Conservation (phyloP, 352 stramenopile genomes). For the Saprolegnia parasitica region DNA sequence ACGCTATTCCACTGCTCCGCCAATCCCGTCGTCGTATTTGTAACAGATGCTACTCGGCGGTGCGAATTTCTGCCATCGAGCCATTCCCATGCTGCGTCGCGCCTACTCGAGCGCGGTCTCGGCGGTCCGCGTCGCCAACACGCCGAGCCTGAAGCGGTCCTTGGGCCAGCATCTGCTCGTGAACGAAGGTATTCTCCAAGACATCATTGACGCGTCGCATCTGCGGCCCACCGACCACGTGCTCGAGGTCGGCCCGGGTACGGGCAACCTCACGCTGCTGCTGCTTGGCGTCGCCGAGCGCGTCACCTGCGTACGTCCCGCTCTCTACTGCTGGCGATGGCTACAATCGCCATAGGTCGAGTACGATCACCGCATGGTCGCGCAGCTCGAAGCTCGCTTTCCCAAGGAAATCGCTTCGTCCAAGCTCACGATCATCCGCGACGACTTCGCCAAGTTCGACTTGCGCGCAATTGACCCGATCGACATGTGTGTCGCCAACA, state of each 20-base stretch:
- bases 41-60: neutral
- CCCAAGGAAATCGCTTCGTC: constrained; percentile 24
- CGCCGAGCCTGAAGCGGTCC: constrained; percentile 74
- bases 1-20: too few relatives aligned
- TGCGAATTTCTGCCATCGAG: neutral
- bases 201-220: constrained; percentile 59
- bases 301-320: constrained; percentile 31
- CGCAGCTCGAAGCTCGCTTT: constrained; percentile 62
- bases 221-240: constrained; percentile 46
- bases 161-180: constrained; percentile 78
- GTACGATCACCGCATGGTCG: constrained; percentile 72
- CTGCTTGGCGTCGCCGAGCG: constrained; percentile 45
- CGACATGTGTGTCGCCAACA: constrained; percentile 79
- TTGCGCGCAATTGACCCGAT: constrained; percentile 36
- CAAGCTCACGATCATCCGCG: constrained; percentile 38
- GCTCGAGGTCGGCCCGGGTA: constrained; percentile 80
- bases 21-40: too few relatives aligned
- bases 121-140: constrained; percentile 31
- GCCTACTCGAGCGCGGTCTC: constrained; percentile 1
- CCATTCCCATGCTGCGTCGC: neutral
- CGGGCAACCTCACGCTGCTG: constrained; percentile 79
- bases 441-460: constrained; percentile 44
- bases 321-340: neutral
- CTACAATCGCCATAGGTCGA: constrained; percentile 50
- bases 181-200: constrained; percentile 49